Conservation (phyloP, 441 rosid genomes). For the Gossypium trilobum region DNA sequence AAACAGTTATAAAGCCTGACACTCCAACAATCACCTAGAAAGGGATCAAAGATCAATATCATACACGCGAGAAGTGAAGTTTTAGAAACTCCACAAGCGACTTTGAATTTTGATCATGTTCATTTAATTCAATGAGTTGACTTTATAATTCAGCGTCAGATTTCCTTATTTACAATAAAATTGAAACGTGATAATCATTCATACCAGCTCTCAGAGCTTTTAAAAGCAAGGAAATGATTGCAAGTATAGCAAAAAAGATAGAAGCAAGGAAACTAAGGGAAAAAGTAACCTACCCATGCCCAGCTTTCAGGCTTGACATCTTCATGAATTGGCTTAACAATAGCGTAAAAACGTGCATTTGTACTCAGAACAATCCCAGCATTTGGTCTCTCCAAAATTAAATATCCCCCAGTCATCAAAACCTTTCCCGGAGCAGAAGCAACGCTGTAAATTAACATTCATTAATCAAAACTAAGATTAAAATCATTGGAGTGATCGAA, state of each 20-base stretch:
- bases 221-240: neutral
- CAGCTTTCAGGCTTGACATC: constrained; percentile 62
- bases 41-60: neutral
- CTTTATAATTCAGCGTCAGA: neutral
- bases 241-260: neutral
- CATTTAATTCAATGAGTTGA: neutral
- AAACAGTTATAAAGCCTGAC: neutral
- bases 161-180: neutral
- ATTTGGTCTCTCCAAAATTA: constrained; percentile 84
- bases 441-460: constrained; percentile 34
- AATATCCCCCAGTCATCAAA: constrained; percentile 88
- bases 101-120: neutral
- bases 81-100: neutral
- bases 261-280: constrained; percentile 1
- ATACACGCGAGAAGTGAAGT: neutral
- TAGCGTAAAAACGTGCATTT: constrained; percentile 78
- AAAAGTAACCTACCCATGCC: constrained; percentile 80
- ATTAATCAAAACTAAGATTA: neutral
- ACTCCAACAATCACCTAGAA: neutral
- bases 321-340: constrained; percentile 62
- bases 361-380: constrained; percentile 79
- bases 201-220: neutral
- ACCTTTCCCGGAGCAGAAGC: constrained; percentile 98
- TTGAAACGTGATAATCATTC: neutral
- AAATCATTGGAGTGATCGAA: neutral